Conservation (phyloP, 176 grass and related monocot genomes). For the Puya raimondii region DNA sequence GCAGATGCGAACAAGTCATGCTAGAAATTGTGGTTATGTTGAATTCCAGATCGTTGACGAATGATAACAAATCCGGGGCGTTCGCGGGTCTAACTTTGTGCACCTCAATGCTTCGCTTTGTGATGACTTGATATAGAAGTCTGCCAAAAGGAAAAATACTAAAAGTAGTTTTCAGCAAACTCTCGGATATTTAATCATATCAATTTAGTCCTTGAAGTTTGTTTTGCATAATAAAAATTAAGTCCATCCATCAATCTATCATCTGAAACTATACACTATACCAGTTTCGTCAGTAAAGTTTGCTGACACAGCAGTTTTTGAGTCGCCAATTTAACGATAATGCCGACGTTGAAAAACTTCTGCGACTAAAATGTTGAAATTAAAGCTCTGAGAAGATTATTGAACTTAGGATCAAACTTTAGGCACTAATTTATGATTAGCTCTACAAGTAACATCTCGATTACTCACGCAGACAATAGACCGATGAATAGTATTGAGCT, state of each 20-base stretch:
- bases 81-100: slow-evolving; percentile 84
- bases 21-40: slow-evolving; percentile 79
- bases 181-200: not conserved
- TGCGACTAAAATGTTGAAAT: too few species aligned
- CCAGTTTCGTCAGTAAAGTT: too few species aligned
- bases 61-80: slow-evolving; percentile 68
- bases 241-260: too few species aligned
- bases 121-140: slow-evolving; percentile 73
- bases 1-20: slow-evolving; percentile 70
- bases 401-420: not conserved
- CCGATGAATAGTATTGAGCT: slow-evolving; percentile 66
- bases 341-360: too few species aligned
- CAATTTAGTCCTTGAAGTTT: not conserved
- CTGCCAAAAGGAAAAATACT: slow-evolving; percentile 29
- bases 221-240: too few species aligned
- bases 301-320: too few species aligned
- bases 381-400: not conserved
- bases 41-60: slow-evolving; percentile 80
- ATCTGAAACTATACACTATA: too few species aligned
- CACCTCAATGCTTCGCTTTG: slow-evolving; percentile 50
- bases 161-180: too few species aligned
- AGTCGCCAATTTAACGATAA: slow-evolving; percentile 7
- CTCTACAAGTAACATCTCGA: not conserved
- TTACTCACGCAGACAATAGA: slow-evolving; percentile 66
- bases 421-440: slow-evolving; percentile 1